Percentiles rank a stretch among this genome's conserved stretches.
Evolutionary conservation across 768 basidiomycete species (phyloP).

Genomic region (Rhizopogon salebrosus): DNA sequence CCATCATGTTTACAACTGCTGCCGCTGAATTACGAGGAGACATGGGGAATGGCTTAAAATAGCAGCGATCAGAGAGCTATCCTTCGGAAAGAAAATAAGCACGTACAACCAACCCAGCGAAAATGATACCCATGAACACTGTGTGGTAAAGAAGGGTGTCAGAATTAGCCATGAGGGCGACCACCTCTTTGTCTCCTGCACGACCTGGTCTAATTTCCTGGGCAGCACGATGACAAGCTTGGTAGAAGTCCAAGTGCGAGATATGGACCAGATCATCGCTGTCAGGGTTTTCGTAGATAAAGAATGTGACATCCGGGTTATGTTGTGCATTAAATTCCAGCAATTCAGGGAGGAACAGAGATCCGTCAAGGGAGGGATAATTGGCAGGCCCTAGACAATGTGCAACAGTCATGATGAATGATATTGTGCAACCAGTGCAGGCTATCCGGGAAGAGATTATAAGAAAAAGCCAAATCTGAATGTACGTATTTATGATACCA

Average conservation of each 20-base stretch:
- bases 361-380: constrained; percentile 28
- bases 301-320: constrained; percentile 29
- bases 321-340: constrained; percentile 31
- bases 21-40: constrained; percentile 32
- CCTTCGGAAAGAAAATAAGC: not conserved
- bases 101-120: constrained; percentile 32
- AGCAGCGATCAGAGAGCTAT: not conserved
- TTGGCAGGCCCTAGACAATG: not conserved
- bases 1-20: constrained; percentile 31
- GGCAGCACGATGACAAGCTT: constrained; percentile 39
- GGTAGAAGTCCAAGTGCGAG: constrained; percentile 38
- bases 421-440: not conserved
- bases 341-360: constrained; percentile 27
- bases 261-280: constrained; percentile 21
- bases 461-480: no score
- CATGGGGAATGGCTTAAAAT: constrained; percentile 30
- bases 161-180: constrained; percentile 33
- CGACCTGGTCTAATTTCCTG: constrained; percentile 32
- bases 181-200: constrained; percentile 26
- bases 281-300: constrained; percentile 14
- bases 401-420: not conserved
- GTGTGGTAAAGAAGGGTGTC: constrained; percentile 41
- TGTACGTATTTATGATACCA: no score
- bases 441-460: no score
- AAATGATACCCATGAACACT: constrained; percentile 31